phyloP scores from a whole-genome alignment of 2,329 filamentous ascomycete species.

The Colletotrichum karsti region DNA sequence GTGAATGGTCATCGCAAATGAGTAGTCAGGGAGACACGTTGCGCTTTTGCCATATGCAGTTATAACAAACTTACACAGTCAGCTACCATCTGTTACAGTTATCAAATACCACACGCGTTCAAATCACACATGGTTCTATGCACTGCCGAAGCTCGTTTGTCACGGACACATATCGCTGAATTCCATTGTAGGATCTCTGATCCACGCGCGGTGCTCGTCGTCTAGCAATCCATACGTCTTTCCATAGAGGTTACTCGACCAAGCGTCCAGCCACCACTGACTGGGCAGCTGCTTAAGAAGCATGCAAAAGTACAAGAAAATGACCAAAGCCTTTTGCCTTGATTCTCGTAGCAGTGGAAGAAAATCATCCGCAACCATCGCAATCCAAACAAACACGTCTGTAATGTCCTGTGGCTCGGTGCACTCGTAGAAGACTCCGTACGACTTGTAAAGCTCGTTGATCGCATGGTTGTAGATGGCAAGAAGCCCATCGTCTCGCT shows the following conservation, averaged over 20 bases:
- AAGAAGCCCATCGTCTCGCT: conserved; percentile 26
- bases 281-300: conserved; percentile 38
- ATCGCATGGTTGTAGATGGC: conserved; percentile 40
- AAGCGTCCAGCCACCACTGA: conserved; percentile 48
- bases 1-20: too few relatives aligned
- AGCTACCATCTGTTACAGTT: too few relatives aligned
- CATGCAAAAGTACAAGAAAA: conserved; percentile 45
- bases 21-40: too few relatives aligned
- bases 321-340: conserved; percentile 39
- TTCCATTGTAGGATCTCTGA: conserved; percentile 30
- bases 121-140: not conserved
- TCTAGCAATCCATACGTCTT: conserved; percentile 42
- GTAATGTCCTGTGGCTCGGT: conserved; percentile 38
- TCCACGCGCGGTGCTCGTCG: conserved; percentile 44
- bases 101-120: not conserved
- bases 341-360: conserved; percentile 41
- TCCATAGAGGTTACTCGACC: conserved; percentile 41
- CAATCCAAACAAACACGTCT: conserved; percentile 51
- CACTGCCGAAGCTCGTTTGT: not conserved
- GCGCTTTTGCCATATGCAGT: too few relatives aligned
- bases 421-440: conserved; percentile 33
- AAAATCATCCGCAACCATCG: conserved; percentile 42
- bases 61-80: too few relatives aligned
- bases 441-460: conserved; percentile 42
- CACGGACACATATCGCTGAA: not conserved